phyloP scores from a whole-genome alignment of 768 basidiomycete species.

The Tylopilus felleus region DNA sequence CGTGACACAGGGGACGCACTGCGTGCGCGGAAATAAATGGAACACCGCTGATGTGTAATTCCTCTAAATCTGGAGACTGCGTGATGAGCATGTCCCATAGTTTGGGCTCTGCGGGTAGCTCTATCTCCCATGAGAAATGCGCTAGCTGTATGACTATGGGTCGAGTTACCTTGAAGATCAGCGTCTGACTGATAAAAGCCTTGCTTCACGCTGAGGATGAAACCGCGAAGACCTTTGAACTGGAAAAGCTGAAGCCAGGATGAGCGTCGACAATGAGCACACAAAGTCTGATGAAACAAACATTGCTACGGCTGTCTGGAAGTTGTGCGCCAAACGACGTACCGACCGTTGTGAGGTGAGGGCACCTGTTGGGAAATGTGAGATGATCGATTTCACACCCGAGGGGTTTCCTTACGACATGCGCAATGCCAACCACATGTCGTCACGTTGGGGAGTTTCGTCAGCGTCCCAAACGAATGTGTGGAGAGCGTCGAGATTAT shows the following conservation, averaged over 20 bases:
- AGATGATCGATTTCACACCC: background rate
- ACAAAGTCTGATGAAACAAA: conserved; percentile 33
- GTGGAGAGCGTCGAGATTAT: conserved; percentile 58
- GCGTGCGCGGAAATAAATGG: conserved; percentile 40
- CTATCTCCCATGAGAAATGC: conserved; percentile 14
- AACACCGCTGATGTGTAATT: conserved; percentile 45
- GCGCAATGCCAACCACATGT: conserved; percentile 76
- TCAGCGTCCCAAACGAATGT: conserved; percentile 74
- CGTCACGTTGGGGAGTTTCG: conserved; percentile 59
- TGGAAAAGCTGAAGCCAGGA: conserved; percentile 54
- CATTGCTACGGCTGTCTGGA: conserved; percentile 58
- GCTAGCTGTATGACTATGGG: background rate
- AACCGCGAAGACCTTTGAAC: conserved; percentile 60
- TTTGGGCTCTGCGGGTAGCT: conserved; percentile 21
- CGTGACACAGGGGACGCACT: conserved; percentile 51
- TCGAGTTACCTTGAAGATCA: conserved; percentile 48
- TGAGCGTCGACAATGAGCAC: background rate
- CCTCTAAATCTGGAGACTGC: conserved; percentile 63
- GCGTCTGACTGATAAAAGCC: conserved; percentile 62
- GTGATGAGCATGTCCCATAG: conserved; percentile 72
- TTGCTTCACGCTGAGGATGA: conserved; percentile 55
- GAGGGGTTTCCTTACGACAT: conserved; percentile 45
- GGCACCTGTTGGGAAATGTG: conserved; percentile 46
- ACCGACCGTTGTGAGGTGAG: conserved; percentile 57
- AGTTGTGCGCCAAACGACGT: conserved; percentile 60